Base-by-base conservation (phyloP, 2,329 filamentous ascomycete species). In the Basipetospora chlamydospora region DNA sequence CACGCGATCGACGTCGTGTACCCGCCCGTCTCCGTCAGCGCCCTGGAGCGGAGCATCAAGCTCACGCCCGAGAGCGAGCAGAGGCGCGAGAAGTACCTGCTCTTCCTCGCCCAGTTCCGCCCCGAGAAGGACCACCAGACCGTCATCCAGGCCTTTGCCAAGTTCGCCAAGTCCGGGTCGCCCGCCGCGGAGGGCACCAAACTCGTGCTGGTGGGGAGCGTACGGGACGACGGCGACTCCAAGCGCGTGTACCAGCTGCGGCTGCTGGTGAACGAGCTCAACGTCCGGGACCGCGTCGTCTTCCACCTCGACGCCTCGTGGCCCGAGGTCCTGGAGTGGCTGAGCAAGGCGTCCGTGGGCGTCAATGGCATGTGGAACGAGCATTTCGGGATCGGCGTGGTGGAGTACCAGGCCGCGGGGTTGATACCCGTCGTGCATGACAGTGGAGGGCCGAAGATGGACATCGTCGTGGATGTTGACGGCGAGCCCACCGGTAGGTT, bases 361-460 rank as follows among this genome's bases (percentile, higher is more conserved):
- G 86, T 93, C 21, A 98, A 98, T 48, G 85, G 82, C 50, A 98
- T 98, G 90, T 98, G 90, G 88, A 96, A 95, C 54, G 90, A 98
- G 61, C 90, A 98, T 57, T 98, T 98, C 54, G 90, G 90, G 16
- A 98, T 98, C 41, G 90, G 90, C 2, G 87, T 96, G 12, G 90
- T 98, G 28, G 90, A 98, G 63, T 98, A 96, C 53, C 87, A 96
- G 54, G 90, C 90, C 4, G 90, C 90, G 0, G 90, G 90, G 1
- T 64, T 98, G 40, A 86, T 98, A 39, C 77, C 80, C 5, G 87
- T 98, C 0, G 90, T 96, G 7, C 90, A 98, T 49, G 68, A 95
- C 56, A 90, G 82, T 35, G 90, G 88, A 7, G 90, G 90, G 0
- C 90, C 90, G 2, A 94, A 90, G 58, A 59, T 85, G 43, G 90